Evolutionary conservation across 73 alveolate genomes (phyloP).

Genomic region (Blepharisma japonicum): DNA sequence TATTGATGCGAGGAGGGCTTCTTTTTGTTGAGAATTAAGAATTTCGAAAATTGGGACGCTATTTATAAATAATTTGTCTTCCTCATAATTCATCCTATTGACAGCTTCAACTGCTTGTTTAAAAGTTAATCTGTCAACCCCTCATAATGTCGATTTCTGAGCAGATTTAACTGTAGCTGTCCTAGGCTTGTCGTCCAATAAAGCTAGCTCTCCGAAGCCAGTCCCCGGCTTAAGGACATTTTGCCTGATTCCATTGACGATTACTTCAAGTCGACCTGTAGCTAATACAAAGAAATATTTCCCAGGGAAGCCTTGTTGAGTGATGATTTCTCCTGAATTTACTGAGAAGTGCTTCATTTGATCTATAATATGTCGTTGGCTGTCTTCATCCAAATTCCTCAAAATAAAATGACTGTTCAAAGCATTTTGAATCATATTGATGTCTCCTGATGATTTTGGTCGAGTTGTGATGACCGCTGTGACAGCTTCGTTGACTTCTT

Average conservation of each 20-base stretch:
- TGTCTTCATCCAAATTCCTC: neutral
- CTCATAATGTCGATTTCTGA: constrained; percentile 10
- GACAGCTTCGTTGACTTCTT: neutral
- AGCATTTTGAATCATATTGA: neutral
- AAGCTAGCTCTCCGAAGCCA: constrained; percentile 34
- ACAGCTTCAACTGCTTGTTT: neutral
- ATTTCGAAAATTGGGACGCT: constrained; percentile 11
- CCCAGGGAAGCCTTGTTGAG: constrained; percentile 16
- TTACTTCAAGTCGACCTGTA: constrained; percentile 18
- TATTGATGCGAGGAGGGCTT: neutral
- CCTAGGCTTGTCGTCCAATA: constrained; percentile 6
- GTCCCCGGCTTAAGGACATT: constrained; percentile 10
- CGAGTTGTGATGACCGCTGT: neutral
- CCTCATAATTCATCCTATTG: constrained; percentile 1
- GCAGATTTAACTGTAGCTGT: constrained; percentile 28
- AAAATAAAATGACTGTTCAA: neutral
- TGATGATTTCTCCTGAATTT: constrained; percentile 9
- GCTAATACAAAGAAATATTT: neutral
- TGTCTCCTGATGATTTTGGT: neutral
- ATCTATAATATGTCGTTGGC: neutral
- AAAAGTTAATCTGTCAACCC: constrained; percentile 29
- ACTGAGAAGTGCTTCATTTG: constrained; percentile 1
- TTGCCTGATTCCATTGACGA: neutral
- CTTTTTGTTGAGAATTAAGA: constrained; percentile 14
- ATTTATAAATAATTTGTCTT: neutral